phyloP scores from a whole-genome alignment of 139 green algal species.

The Microglena sp. region DNA sequence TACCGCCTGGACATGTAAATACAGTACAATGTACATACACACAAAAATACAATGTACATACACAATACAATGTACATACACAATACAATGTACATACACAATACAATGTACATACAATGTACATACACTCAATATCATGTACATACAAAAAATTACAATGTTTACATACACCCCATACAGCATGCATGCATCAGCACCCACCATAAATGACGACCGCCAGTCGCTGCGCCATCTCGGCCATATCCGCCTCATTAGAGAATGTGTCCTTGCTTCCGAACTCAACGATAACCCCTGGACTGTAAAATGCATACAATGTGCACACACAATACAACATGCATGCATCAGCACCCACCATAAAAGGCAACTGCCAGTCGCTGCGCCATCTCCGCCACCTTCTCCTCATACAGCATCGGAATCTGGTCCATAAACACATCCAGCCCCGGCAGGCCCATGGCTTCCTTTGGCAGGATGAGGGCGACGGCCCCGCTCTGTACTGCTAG shows the following conservation, averaged over 20 bases:
- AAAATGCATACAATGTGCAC: no score
- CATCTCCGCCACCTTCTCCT: slow-evolving; percentile 28
- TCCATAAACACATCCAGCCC: slow-evolving; percentile 14
- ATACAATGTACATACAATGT: no score
- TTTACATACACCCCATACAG: background rate
- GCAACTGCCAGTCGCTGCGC: slow-evolving; percentile 37
- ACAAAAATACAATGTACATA: no score
- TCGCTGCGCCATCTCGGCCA: slow-evolving; percentile 16
- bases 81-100: no score
- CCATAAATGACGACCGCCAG: slow-evolving; percentile 61
- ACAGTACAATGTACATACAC: no score
- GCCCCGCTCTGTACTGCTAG: slow-evolving; percentile 18
- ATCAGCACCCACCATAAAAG: slow-evolving; percentile 46
- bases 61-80: no score
- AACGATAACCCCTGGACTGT: no score
- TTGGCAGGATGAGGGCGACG: slow-evolving; percentile 16
- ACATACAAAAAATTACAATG: no score
- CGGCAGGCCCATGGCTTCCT: slow-evolving; percentile 15
- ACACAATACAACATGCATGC: background rate
- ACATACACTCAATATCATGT: no score
- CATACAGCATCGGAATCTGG: slow-evolving; percentile 30
- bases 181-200: slow-evolving; percentile 1
- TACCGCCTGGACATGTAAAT: no score
- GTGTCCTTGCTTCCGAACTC: no score
- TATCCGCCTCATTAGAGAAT: slow-evolving; percentile 33